A percentile compares a stretch with the other conserved stretches of the same genome.
Conservation (phyloP, 768 basidiomycete genomes). For the Pilatotrama ljubarskyi region DNA sequence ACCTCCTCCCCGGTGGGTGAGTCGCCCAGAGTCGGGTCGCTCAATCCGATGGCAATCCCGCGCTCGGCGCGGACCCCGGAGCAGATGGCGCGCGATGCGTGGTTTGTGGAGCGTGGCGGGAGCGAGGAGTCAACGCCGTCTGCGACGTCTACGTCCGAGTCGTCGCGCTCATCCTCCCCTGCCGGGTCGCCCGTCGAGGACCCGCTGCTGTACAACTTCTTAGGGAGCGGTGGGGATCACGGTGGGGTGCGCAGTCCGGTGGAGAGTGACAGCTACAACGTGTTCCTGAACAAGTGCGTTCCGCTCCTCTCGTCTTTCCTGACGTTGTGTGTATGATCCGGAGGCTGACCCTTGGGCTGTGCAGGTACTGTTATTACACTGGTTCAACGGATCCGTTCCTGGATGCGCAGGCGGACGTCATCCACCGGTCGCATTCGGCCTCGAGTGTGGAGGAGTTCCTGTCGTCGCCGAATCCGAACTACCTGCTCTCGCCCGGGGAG, state of each 20-base stretch:
- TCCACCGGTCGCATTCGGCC: constrained; percentile 48
- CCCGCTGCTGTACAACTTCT: constrained; percentile 22
- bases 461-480: constrained; percentile 36
- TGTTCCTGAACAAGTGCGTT: constrained; percentile 65
- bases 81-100: constrained; percentile 15
- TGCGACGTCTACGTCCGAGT: constrained; percentile 42
- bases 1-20: neutral
- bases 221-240: constrained; percentile 8
- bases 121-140: constrained; percentile 49
- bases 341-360: neutral
- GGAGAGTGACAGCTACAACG: constrained; percentile 46
- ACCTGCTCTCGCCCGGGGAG: constrained; percentile 27
- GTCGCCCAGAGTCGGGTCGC: neutral
- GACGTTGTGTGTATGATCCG: constrained; percentile 15
- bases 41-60: neutral
- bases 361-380: constrained; percentile 84
- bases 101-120: constrained; percentile 24
- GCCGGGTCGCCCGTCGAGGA: constrained; percentile 43
- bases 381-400: constrained; percentile 44
- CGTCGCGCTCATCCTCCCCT: constrained; percentile 41
- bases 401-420: constrained; percentile 29
- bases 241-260: constrained; percentile 18
- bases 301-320: neutral
- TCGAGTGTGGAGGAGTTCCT: constrained; percentile 57
- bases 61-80: neutral